phyloP scores from a whole-genome alignment of 2,329 filamentous ascomycete species.

The Aspergillus ochraceoroseus region DNA sequence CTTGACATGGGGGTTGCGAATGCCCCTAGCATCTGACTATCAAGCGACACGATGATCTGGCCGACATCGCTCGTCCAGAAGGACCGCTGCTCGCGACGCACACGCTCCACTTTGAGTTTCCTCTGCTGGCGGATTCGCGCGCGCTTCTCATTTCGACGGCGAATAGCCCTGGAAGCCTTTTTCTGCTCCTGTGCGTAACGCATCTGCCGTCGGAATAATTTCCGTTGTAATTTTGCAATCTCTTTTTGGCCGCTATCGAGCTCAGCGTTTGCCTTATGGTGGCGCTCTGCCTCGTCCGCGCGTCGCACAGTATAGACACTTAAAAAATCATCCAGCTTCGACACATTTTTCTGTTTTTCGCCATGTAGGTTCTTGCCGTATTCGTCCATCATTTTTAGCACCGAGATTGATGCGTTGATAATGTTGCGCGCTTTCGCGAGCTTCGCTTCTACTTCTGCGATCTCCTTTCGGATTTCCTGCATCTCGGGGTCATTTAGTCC shows the following conservation, averaged over 20 bases:
- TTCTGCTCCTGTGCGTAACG: constrained; percentile 21
- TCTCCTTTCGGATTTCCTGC: constrained; percentile 24
- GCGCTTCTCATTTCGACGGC: constrained; percentile 21
- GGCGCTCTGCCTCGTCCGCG: constrained; percentile 22
- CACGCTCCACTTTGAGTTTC: constrained; percentile 17
- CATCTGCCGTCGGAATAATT: constrained; percentile 16
- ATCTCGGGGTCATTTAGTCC: constrained; percentile 21
- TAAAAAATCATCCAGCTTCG: constrained; percentile 35
- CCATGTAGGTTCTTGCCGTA: constrained; percentile 33
- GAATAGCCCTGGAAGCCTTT: constrained; percentile 18
- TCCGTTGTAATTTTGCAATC: constrained; percentile 16
- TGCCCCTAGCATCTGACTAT: constrained; percentile 21
- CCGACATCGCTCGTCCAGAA: constrained; percentile 38
- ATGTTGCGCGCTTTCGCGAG: constrained; percentile 31
- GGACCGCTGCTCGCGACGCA: constrained; percentile 29
- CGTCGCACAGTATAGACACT: constrained; percentile 33
- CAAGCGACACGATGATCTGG: constrained; percentile 36
- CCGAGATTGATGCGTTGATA: constrained; percentile 21
- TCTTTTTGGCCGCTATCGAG: constrained; percentile 27
- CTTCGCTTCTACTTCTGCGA: constrained; percentile 31
- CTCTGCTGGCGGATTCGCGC: constrained; percentile 20
- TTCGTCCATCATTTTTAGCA: constrained; percentile 31
- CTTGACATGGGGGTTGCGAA: constrained; percentile 13
- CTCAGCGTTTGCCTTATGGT: constrained; percentile 23
- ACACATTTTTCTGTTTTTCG: constrained; percentile 29